These are phyloP conservation scores for Lasiodiplodia sp. DNA, from an alignment of 2,329 filamentous ascomycete species.

Conservation along the genomic window DNA sequence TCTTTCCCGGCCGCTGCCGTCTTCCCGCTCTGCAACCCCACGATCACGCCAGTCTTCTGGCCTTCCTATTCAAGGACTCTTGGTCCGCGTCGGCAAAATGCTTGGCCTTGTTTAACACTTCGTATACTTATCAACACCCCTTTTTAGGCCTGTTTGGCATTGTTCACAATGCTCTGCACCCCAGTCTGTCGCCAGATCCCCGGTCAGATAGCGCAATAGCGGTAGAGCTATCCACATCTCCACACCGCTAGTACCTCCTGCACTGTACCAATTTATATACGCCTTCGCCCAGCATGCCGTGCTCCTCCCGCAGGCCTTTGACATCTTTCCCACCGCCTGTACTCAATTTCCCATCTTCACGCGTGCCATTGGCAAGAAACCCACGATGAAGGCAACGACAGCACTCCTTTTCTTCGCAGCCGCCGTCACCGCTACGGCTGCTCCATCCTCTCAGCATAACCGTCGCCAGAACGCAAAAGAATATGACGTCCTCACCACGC, in stretches of 20 bases:
- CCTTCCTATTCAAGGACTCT: conserved; percentile 19
- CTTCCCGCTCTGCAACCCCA: neutral
- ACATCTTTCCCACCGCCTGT: neutral
- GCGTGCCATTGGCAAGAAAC: too few species aligned
- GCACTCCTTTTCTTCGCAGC: neutral
- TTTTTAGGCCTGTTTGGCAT: neutral
- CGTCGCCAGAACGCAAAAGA: conserved; percentile 7
- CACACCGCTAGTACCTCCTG: neutral
- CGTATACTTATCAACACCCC: conserved; percentile 8
- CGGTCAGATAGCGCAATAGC: conserved; percentile 6
- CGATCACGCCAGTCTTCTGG: neutral
- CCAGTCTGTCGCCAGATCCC: neutral
- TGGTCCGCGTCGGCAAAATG: conserved; percentile 16
- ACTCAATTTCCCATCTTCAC: neutral
- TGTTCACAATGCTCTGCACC: conserved; percentile 6
- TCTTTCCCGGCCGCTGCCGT: neutral
- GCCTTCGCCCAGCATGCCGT: neutral
- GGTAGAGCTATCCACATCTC: neutral
- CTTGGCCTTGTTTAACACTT: conserved; percentile 6
- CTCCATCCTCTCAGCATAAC: neutral
- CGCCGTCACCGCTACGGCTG: neutral
- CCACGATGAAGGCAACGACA: neutral
- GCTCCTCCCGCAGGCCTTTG: too few species aligned
- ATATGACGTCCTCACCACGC: conserved; percentile 16
- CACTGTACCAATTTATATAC: neutral